Conservation (phyloP, 2,329 filamentous ascomycete genomes). For the Penicillium paneum region DNA sequence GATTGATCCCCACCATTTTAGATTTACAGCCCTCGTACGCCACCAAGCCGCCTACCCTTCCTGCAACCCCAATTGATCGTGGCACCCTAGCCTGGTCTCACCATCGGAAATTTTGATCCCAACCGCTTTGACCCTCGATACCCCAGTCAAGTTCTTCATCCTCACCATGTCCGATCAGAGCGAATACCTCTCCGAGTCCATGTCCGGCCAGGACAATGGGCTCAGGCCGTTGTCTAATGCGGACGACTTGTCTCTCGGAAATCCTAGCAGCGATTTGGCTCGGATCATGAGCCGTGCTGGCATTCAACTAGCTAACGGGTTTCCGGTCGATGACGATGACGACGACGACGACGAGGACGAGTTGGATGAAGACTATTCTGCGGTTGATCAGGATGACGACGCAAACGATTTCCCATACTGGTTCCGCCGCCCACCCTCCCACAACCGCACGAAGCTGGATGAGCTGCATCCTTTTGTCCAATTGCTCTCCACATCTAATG, state of each 20-base stretch:
- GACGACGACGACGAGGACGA: conserved; percentile 34
- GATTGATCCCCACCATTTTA: conserved; percentile 23
- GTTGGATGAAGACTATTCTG: conserved; percentile 42
- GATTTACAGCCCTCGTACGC: conserved; percentile 22
- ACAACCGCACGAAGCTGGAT: conserved; percentile 46
- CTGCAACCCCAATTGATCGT: conserved; percentile 13
- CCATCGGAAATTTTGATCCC: background rate
- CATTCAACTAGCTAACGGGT: conserved; percentile 29
- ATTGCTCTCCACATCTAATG: conserved; percentile 58
- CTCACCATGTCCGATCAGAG: conserved; percentile 30
- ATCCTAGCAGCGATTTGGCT: conserved; percentile 27
- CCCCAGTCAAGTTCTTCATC: background rate
- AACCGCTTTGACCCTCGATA: background rate
- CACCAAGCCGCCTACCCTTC: conserved; percentile 17
- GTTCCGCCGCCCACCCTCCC: conserved; percentile 40
- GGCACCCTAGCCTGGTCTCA: conserved; percentile 9
- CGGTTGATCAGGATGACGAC: conserved; percentile 44
- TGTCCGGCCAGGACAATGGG: conserved; percentile 24
- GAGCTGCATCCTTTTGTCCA: conserved; percentile 71
- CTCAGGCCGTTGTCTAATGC: conserved; percentile 33
- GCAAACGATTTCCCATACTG: conserved; percentile 41
- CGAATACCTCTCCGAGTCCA: conserved; percentile 29
- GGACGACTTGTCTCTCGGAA: conserved; percentile 28
- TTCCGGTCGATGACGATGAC: conserved; percentile 31
- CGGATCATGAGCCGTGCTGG: conserved; percentile 29